Evolutionary conservation across 441 rosid genomes (phyloP), one percentile per base, ranked within the genome.

Genomic region (Breynia disticha): DNA sequence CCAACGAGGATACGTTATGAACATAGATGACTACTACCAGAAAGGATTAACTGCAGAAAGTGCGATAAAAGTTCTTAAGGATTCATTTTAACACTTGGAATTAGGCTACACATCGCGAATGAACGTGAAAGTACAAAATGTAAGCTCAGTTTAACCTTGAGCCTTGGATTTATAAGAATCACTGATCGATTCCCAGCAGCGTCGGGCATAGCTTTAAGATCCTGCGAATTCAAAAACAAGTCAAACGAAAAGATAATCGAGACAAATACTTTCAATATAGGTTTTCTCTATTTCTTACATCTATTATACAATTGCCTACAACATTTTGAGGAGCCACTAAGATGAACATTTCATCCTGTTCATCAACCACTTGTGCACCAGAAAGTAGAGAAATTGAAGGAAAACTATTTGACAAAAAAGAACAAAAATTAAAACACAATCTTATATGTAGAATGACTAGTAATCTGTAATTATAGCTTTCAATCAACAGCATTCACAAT

Each of bases 261-360:
- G 32, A 6, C 21, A 50, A 59, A 19, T 9, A 55, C 48, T 48
- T 18, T n/a, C 51, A 50, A 32, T 43, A 20, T 48, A 61, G 49
- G 45, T 17, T 1, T 28, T 28, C 59, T 10, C 45, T 19, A 64
- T 63, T 43, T 56, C 81, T 80, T 72, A 87, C 96, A 63, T 81
- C 86, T 55, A 86, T 87, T 48, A 91, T 91, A 60, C 98, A 91
- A 56, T 91, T 91, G 41, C 98, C 98, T 37, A 91, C 87, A 7
- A 91, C 98, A 67, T 91, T 91, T 72, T 91, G 96, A 50, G 98
- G 96, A 73, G 95, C 95, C 62, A 87, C 87, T 72, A 88, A 77
- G 67, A 91, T 82, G 65, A 82, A 87, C 61, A 91, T 62, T 70
- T 91, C 96, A 62, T 91, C 98, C 66, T 82, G 77, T 67, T 91